Conservation (phyloP, 768 basidiomycete species). For the Calocybe cyanea region DNA sequence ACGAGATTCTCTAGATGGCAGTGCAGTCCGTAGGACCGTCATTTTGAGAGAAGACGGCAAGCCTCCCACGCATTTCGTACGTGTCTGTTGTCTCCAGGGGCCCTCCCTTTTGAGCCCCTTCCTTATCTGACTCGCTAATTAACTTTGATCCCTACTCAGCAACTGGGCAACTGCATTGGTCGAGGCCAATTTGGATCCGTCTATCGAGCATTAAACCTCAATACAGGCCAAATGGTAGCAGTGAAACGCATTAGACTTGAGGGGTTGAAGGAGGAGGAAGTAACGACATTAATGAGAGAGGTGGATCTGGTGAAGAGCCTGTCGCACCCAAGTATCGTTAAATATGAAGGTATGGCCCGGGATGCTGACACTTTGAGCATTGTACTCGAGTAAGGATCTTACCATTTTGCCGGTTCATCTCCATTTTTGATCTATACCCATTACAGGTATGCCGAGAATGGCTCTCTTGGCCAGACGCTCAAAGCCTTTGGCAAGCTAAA, state of each 20-base stretch:
- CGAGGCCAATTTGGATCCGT: conserved; percentile 96
- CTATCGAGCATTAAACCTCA: conserved; percentile 90
- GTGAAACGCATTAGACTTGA: conserved; percentile 92
- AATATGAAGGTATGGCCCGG: conserved; percentile 93
- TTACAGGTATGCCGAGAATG: conserved; percentile 90
- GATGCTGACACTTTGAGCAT: conserved; percentile 89
- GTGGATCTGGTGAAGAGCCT: conserved; percentile 90
- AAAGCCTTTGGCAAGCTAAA: conserved; percentile 93
- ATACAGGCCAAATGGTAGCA: conserved; percentile 97
- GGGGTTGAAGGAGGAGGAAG: conserved; percentile 87
- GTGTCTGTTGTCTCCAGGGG: no score
- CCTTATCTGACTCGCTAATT: conserved; percentile 3
- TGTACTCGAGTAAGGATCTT: conserved; percentile 83
- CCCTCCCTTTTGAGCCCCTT: no score
- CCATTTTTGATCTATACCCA: conserved; percentile 12
- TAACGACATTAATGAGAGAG: conserved; percentile 88
- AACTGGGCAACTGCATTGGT: conserved; percentile 97
- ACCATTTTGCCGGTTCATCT: conserved; percentile 5
- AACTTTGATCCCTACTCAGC: conserved; percentile 43
- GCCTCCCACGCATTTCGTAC: conserved; percentile 75
- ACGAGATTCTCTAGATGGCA: conserved; percentile 63
- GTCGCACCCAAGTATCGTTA: conserved; percentile 93
- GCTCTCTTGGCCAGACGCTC: conserved; percentile 88
- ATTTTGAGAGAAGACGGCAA: conserved; percentile 81
- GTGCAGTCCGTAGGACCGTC: conserved; percentile 61